Evolutionary conservation across 1,139 yeast species (phyloP).

Genomic region (Geotrichum histeridarum): DNA sequence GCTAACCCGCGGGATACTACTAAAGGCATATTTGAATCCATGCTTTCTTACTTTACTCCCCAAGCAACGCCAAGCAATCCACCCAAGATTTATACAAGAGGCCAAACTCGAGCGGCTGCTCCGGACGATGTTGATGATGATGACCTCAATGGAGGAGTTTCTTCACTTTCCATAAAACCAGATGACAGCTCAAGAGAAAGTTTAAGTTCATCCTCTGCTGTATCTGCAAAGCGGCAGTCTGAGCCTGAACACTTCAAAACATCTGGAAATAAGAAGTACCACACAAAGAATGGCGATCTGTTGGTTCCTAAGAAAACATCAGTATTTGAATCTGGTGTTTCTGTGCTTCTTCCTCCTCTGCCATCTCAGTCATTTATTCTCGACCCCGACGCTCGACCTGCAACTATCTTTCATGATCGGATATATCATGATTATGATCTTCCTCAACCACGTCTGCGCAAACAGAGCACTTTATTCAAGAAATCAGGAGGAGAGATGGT

Average conservation of each 20-base stretch:
- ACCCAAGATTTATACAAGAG: slow-evolving; percentile 33
- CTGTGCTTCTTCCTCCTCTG: slow-evolving; percentile 77
- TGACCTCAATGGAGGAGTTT: slow-evolving; percentile 23
- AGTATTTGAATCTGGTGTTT: slow-evolving; percentile 74
- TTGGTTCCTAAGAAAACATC: slow-evolving; percentile 62
- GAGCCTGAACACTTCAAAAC: slow-evolving; percentile 5
- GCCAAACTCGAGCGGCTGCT: slow-evolving; percentile 31
- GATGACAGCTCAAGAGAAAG: background rate
- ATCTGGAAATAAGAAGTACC: background rate
- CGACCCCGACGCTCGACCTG: slow-evolving; percentile 55
- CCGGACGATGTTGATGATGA: slow-evolving; percentile 23
- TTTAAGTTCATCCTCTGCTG: background rate
- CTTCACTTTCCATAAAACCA: background rate
- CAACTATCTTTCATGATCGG: slow-evolving; percentile 71
- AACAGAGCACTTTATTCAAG: slow-evolving; percentile 26
- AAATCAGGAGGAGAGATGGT: slow-evolving; percentile 34
- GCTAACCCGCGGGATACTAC: slow-evolving; percentile 5
- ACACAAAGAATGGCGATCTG: slow-evolving; percentile 6
- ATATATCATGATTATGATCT: slow-evolving; percentile 60
- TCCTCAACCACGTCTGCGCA: slow-evolving; percentile 45
- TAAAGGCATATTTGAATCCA: slow-evolving; percentile 18
- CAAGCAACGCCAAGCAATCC: slow-evolving; percentile 32
- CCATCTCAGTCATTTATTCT: slow-evolving; percentile 68
- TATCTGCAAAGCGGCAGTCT: background rate
- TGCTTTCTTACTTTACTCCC: slow-evolving; percentile 35